A percentile compares a stretch with the other conserved stretches of the same genome.
Conservation (phyloP, 768 basidiomycete genomes). For the Boletus reticuloceps region DNA sequence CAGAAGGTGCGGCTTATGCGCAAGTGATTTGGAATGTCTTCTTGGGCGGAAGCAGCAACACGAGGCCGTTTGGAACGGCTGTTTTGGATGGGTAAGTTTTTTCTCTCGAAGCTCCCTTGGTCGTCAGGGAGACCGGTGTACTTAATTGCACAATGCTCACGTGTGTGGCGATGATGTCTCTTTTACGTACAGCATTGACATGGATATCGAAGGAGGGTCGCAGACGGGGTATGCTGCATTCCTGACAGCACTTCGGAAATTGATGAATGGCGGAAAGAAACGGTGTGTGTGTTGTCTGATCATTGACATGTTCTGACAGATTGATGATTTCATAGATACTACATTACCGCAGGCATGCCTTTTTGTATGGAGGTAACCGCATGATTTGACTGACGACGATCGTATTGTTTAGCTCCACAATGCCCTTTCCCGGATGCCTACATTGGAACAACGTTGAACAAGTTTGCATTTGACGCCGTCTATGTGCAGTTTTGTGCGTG, state of each 20-base stretch:
- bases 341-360: constrained; percentile 39
- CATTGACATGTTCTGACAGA: neutral
- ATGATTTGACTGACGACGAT: constrained; percentile 1
- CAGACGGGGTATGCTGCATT: constrained; percentile 31
- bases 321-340: constrained; percentile 32
- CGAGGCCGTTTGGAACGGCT: constrained; percentile 69
- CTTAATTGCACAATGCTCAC: neutral
- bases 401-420: constrained; percentile 32
- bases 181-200: constrained; percentile 32
- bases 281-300: constrained; percentile 15
- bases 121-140: constrained; percentile 3
- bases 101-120: neutral
- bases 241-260: constrained; percentile 21
- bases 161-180: neutral
- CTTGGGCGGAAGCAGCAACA: constrained; percentile 58
- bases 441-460: constrained; percentile 41
- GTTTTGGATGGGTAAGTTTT: constrained; percentile 63
- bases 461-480: constrained; percentile 45
- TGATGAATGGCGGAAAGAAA: constrained; percentile 30
- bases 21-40: constrained; percentile 68
- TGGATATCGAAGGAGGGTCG: constrained; percentile 48
- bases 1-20: constrained; percentile 57
- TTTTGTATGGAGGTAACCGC: neutral
- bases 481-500: constrained; percentile 48
- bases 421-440: constrained; percentile 50